A percentile compares a stretch with the other conserved stretches of the same genome.
These are phyloP conservation scores for Hericium rajendrae DNA, from an alignment of 768 basidiomycete genomes.

Conservation along the genomic window DNA sequence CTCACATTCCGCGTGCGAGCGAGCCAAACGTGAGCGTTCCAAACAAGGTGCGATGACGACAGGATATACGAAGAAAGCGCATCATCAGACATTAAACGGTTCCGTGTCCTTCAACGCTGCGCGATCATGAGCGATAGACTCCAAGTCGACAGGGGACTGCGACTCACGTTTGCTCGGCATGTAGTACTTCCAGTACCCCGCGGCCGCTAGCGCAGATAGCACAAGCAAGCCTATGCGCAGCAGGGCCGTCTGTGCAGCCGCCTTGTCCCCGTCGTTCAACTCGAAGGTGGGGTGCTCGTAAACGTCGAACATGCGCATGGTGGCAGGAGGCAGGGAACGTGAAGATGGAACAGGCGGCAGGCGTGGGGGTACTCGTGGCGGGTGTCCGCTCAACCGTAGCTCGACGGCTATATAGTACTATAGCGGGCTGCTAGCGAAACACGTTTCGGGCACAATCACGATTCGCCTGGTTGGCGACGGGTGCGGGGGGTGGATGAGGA, in stretches of 20 bases:
- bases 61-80: not conserved
- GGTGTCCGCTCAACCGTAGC: no score
- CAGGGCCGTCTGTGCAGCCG: not conserved
- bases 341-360: no score
- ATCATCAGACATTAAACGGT: no score
- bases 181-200: slow-evolving; percentile 10
- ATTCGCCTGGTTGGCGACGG: no score
- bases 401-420: no score
- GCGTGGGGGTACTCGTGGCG: no score
- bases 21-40: not conserved
- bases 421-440: no score
- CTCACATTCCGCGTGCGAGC: not conserved
- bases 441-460: no score
- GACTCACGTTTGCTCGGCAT: slow-evolving; percentile 8
- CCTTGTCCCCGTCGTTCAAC: slow-evolving; percentile 4
- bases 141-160: no score
- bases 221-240: slow-evolving; percentile 9
- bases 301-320: slow-evolving; percentile 12
- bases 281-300: slow-evolving; percentile 16
- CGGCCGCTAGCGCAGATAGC: slow-evolving; percentile 6
- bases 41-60: not conserved
- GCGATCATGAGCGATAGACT: no score
- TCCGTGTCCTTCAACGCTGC: no score
- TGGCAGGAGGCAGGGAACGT: not conserved
- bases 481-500: no score